A percentile compares a stretch with the other conserved stretches of the same genome.
Evolutionary conservation across 441 rosid genomes (phyloP).

Genomic region (Metrosideros polymorpha): DNA sequence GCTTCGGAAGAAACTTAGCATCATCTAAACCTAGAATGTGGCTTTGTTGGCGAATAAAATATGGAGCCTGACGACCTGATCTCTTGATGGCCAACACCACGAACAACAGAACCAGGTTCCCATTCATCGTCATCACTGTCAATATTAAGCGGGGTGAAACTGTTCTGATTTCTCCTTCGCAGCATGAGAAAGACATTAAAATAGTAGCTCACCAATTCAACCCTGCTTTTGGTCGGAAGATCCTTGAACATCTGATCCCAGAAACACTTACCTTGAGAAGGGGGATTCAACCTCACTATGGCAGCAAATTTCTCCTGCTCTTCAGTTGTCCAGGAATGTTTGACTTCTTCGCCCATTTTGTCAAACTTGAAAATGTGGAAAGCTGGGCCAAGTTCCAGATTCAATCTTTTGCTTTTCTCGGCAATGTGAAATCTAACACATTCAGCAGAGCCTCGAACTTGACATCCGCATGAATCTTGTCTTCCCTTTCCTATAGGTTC

Average conservation of each 20-base stretch:
- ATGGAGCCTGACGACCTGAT: slow-evolving; percentile 31
- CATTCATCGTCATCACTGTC: slow-evolving; percentile 60
- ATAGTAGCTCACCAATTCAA: slow-evolving; percentile 63
- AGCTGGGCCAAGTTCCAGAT: slow-evolving; percentile 61
- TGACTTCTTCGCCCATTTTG: slow-evolving; percentile 69
- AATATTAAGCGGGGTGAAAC: slow-evolving; percentile 34
- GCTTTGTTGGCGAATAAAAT: slow-evolving; percentile 54
- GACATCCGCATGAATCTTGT: slow-evolving; percentile 73
- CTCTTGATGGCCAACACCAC: slow-evolving; percentile 17
- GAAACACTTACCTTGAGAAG: slow-evolving; percentile 27
- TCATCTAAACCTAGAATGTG: slow-evolving; percentile 24
- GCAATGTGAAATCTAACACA: slow-evolving; percentile 68
- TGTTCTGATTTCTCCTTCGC: slow-evolving; percentile 67
- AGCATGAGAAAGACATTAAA: slow-evolving; percentile 66
- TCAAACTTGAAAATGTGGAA: slow-evolving; percentile 51
- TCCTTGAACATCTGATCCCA: slow-evolving; percentile 36
- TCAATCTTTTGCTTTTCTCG: slow-evolving; percentile 44
- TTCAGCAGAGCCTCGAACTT: slow-evolving; percentile 38
- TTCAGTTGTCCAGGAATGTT: slow-evolving; percentile 39
- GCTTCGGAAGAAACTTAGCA: not conserved
- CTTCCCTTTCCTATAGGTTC: slow-evolving; percentile 91
- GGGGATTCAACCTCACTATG: slow-evolving; percentile 30
- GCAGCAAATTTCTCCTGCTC: slow-evolving; percentile 48
- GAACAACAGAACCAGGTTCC: slow-evolving; percentile 14
- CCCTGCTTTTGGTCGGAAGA: slow-evolving; percentile 42